These are phyloP conservation scores for Cyclocybe cylindracea DNA, from an alignment of 768 basidiomycete genomes.

Conservation along the genomic window DNA sequence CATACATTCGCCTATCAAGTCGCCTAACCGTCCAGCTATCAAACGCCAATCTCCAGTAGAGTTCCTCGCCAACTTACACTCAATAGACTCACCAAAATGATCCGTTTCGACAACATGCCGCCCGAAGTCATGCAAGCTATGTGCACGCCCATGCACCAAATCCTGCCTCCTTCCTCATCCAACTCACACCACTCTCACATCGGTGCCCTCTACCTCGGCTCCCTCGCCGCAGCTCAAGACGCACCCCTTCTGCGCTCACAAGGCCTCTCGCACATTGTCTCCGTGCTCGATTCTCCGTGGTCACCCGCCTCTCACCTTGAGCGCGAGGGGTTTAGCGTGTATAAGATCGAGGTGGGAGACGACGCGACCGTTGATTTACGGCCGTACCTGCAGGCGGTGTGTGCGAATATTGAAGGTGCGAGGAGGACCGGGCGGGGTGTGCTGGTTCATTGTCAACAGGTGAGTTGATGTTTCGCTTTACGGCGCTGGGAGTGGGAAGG, in stretches of 20 bases:
- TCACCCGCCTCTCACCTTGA: conserved; percentile 42
- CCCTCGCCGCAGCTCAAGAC: conserved; percentile 62
- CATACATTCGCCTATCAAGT: too few species aligned
- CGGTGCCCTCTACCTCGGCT: conserved; percentile 72
- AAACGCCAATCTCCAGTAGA: too few species aligned
- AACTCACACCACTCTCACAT: conserved; percentile 19
- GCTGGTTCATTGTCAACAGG: conserved; percentile 84
- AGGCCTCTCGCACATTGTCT: conserved; percentile 60
- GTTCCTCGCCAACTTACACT: too few species aligned
- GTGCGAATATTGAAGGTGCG: conserved; percentile 63
- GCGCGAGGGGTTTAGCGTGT: conserved; percentile 50
- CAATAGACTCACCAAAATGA: conserved; percentile 44
- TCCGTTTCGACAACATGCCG: conserved; percentile 74
- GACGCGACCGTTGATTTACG: conserved; percentile 59
- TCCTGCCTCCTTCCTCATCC: conserved; percentile 45
- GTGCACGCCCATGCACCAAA: conserved; percentile 84
- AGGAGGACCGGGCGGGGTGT: conserved; percentile 66
- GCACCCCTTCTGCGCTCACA: conserved; percentile 47
- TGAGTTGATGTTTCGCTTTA: conserved; percentile 29
- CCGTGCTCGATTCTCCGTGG: conserved; percentile 70
- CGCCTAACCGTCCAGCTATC: too few species aligned
- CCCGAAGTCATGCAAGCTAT: conserved; percentile 81
- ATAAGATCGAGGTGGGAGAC: conserved; percentile 71
- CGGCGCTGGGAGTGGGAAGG: neutral
- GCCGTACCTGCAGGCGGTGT: conserved; percentile 69